phyloP scores from a whole-genome alignment of 148 eudicot genomes.

The Rhododendron ferrugineum region DNA sequence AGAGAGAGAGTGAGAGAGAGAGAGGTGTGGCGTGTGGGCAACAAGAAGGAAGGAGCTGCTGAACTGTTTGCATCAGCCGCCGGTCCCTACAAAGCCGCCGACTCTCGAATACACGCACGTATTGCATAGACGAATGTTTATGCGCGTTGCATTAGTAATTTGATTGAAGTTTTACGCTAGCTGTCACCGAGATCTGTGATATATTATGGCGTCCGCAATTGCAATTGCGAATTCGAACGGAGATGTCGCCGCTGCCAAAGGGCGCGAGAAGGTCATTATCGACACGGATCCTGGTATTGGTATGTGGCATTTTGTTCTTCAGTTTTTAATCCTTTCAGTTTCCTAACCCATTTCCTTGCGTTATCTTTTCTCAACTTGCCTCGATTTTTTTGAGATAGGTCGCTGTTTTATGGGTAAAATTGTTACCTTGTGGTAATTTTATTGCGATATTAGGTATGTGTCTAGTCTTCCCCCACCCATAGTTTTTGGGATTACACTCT shows the following conservation, averaged over 20 bases:
- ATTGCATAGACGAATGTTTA: background rate
- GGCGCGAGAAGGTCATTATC: slow-evolving; percentile 56
- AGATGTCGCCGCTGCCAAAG: background rate
- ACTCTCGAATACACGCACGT: background rate
- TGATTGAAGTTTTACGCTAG: background rate
- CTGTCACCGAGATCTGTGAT: background rate
- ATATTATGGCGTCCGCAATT: background rate
- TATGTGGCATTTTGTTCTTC: slow-evolving; percentile 5
- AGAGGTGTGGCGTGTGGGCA: background rate
- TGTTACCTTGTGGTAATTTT: background rate
- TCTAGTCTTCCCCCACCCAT: background rate
- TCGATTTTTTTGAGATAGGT: background rate
- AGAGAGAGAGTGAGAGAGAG: background rate
- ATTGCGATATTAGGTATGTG: background rate
- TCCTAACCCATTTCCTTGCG: background rate
- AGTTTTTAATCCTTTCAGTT: background rate
- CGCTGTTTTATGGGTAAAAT: background rate
- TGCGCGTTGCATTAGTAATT: background rate
- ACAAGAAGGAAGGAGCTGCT: background rate
- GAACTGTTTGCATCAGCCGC: background rate
- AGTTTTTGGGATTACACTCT: background rate
- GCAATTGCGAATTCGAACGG: slow-evolving; percentile 16
- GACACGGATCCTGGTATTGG: slow-evolving; percentile 96
- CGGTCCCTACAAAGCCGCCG: background rate
- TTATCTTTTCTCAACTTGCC: background rate